Evolutionary conservation across 768 basidiomycete genomes (phyloP).

Genomic region (Strobilomyces echinocephalus): DNA sequence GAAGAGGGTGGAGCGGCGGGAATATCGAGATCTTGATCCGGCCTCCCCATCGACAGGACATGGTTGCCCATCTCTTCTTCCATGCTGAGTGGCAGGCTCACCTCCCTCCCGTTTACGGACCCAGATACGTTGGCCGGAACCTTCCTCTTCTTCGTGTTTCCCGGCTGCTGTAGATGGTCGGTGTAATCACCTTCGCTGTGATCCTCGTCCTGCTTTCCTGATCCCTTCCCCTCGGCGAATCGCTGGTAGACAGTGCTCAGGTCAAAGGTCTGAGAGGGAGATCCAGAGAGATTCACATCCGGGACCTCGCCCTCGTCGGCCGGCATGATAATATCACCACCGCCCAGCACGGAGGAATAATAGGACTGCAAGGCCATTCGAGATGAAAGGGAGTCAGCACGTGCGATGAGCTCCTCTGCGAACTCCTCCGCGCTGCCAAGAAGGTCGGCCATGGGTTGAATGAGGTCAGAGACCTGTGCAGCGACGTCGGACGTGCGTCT

Average conservation of each 20-base stretch:
- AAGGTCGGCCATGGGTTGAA: constrained; percentile 29
- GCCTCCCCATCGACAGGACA: constrained; percentile 23
- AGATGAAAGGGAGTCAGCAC: constrained; percentile 53
- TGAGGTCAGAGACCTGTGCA: constrained; percentile 25
- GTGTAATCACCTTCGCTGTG: constrained; percentile 57
- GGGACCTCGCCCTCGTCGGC: constrained; percentile 15
- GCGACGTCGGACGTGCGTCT: constrained; percentile 46
- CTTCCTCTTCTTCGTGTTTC: constrained; percentile 86
- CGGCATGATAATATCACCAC: constrained; percentile 39
- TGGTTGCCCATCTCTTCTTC: constrained; percentile 38
- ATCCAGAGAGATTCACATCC: constrained; percentile 18
- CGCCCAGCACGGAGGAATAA: constrained; percentile 54
- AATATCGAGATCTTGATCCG: constrained; percentile 23
- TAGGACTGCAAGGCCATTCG: constrained; percentile 60
- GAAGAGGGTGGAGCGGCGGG: constrained; percentile 18
- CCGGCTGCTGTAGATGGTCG: constrained; percentile 70
- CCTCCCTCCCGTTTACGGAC: constrained; percentile 39
- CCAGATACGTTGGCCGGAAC: constrained; percentile 62
- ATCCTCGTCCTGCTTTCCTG: constrained; percentile 44
- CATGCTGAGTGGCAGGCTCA: constrained; percentile 37
- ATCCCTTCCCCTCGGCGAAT: constrained; percentile 23
- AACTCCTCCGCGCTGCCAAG: constrained; percentile 43
- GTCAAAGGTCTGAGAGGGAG: constrained; percentile 25
- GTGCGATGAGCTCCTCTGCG: constrained; percentile 54
- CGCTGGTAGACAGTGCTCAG: constrained; percentile 25